Evolutionary conservation across 345 rosid genomes (phyloP).

Genomic region (Arabidopsis arenosa): DNA sequence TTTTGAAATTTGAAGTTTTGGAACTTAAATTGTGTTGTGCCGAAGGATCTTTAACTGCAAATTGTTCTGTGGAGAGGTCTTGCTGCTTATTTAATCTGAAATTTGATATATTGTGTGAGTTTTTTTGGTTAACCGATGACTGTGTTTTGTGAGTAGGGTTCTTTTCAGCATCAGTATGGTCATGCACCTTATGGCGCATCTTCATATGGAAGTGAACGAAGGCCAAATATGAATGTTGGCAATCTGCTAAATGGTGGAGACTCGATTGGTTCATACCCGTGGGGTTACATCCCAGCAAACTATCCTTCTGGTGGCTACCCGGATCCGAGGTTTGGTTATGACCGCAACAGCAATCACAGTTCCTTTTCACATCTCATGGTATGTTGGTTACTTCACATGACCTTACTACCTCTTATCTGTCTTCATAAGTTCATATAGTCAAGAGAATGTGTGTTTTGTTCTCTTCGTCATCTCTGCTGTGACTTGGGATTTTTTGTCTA

Average conservation of each 20-base stretch:
- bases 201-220: slow-evolving; percentile 43
- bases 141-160: slow-evolving; percentile 50
- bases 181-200: slow-evolving; percentile 54
- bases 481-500: slow-evolving; percentile 7
- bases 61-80: neutral
- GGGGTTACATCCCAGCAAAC: slow-evolving; percentile 50
- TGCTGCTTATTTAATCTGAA: neutral
- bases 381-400: slow-evolving; percentile 33
- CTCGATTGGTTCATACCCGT: slow-evolving; percentile 47
- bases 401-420: slow-evolving; percentile 8
- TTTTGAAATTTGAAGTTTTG: neutral
- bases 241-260: slow-evolving; percentile 45
- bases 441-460: neutral
- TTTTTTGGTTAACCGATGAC: slow-evolving; percentile 41
- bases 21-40: neutral
- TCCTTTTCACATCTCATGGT: slow-evolving; percentile 54
- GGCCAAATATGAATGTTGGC: slow-evolving; percentile 34
- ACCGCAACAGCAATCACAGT: slow-evolving; percentile 47
- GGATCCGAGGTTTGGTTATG: slow-evolving; percentile 58
- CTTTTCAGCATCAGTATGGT: slow-evolving; percentile 51
- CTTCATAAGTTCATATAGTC: slow-evolving; percentile 6
- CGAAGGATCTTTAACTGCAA: neutral
- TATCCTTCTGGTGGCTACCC: slow-evolving; percentile 45
- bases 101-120: neutral
- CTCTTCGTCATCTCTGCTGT: neutral